Conservation (phyloP, 2,329 filamentous ascomycete genomes). For the Botrytis tulipae region DNA sequence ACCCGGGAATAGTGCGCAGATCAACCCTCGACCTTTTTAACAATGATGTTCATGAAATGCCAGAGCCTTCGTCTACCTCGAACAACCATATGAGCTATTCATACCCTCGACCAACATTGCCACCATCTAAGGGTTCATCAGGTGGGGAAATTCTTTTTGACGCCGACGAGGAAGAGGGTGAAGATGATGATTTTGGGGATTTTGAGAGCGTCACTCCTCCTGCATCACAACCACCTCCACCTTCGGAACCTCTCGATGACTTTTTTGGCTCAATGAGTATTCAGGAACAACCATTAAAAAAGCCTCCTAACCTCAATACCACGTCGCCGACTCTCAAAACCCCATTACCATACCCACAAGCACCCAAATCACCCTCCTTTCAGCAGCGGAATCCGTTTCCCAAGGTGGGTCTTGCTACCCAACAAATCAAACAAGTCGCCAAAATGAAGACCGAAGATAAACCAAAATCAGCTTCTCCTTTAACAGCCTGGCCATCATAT, state of each 20-base stretch:
- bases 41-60: conserved; percentile 25
- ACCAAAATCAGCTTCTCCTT: conserved; percentile 36
- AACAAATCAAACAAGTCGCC: conserved; percentile 37
- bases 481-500: conserved; percentile 37
- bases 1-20: conserved; percentile 28
- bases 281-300: conserved; percentile 37
- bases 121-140: conserved; percentile 25
- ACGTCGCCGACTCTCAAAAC: conserved; percentile 34
- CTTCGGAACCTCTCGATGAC: conserved; percentile 36
- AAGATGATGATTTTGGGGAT: conserved; percentile 65
- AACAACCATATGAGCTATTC: conserved; percentile 17
- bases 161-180: conserved; percentile 43
- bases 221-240: conserved; percentile 24
- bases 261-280: conserved; percentile 34
- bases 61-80: conserved; percentile 12
- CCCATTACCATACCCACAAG: conserved; percentile 45
- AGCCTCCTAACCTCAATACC: conserved; percentile 38
- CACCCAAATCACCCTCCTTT: conserved; percentile 53
- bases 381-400: conserved; percentile 54
- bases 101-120: background rate
- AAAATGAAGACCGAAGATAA: conserved; percentile 38
- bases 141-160: conserved; percentile 39
- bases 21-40: conserved; percentile 35
- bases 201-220: conserved; percentile 56
- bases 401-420: conserved; percentile 48